Evolutionary conservation across 2,329 filamentous ascomycete species (phyloP).

Genomic region (Pseudomassariella vexata): DNA sequence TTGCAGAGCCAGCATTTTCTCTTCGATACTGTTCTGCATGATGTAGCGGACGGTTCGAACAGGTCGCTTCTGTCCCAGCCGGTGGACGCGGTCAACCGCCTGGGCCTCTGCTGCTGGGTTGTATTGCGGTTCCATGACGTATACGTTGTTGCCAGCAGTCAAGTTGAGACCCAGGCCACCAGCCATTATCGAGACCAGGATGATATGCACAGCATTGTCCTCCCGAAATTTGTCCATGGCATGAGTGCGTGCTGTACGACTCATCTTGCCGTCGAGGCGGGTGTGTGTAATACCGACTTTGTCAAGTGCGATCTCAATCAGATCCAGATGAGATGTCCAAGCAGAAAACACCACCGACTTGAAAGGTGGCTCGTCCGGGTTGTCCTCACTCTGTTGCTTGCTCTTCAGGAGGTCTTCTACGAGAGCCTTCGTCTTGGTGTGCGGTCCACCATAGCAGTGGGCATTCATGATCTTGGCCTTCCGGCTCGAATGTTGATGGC

Average conservation of each 20-base stretch:
- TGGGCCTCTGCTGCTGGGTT: conserved; percentile 94
- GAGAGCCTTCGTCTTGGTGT: conserved; percentile 85
- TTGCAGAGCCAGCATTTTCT: conserved; percentile 86
- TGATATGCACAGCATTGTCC: conserved; percentile 65
- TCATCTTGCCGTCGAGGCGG: conserved; percentile 90
- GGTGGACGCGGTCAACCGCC: conserved; percentile 87
- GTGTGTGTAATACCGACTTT: conserved; percentile 61
- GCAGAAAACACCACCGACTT: conserved; percentile 93
- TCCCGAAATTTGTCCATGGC: conserved; percentile 76
- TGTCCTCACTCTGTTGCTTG: conserved; percentile 54
- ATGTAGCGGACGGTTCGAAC: conserved; percentile 86
- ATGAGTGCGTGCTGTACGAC: conserved; percentile 62
- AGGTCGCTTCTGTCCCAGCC: conserved; percentile 81
- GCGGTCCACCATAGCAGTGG: conserved; percentile 73
- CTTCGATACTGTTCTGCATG: conserved; percentile 87
- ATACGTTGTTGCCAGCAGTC: conserved; percentile 79
- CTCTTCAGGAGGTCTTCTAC: conserved; percentile 66
- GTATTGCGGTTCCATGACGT: conserved; percentile 97
- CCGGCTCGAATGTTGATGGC: conserved; percentile 36
- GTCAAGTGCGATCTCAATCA: conserved; percentile 78
- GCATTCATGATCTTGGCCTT: conserved; percentile 51
- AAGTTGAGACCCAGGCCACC: conserved; percentile 90
- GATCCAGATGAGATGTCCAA: conserved; percentile 93
- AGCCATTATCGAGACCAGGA: conserved; percentile 87
- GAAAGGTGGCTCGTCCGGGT: conserved; percentile 65